A percentile compares a stretch with the other conserved stretches of the same genome.
phyloP scores from a whole-genome alignment of 768 basidiomycete genomes.

The Mycena maculata region DNA sequence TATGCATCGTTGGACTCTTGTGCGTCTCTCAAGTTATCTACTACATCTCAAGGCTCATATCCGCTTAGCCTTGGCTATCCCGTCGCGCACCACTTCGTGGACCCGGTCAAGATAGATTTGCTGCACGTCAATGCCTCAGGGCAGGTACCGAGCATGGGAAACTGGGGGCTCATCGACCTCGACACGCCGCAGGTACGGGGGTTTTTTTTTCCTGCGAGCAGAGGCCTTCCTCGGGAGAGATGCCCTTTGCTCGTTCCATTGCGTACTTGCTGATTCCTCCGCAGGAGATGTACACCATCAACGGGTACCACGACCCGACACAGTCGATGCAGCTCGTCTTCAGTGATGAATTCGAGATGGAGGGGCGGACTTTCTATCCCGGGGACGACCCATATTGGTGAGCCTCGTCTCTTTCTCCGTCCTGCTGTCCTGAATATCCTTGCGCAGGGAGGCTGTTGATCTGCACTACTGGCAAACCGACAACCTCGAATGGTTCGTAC shows the following conservation, averaged over 20 bases:
- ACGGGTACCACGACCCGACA: constrained; percentile 51
- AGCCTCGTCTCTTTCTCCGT: constrained; percentile 31
- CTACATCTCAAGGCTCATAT: too few species aligned
- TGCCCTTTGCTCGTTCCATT: background rate
- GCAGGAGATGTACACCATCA: constrained; percentile 48
- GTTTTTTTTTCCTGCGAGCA: background rate
- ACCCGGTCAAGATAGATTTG: background rate
- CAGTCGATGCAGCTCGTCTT: constrained; percentile 61
- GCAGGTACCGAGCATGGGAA: constrained; percentile 41
- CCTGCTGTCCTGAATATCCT: too few species aligned
- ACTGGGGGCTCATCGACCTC: constrained; percentile 66
- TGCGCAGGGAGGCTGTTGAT: constrained; percentile 59
- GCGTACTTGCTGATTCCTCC: constrained; percentile 28
- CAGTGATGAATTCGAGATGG: constrained; percentile 75
- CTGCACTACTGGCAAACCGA: constrained; percentile 77
- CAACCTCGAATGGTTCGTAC: constrained; percentile 45
- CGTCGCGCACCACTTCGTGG: constrained; percentile 13
- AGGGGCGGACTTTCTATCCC: constrained; percentile 65
- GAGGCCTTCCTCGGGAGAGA: background rate
- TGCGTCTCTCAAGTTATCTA: background rate
- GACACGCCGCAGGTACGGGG: constrained; percentile 56
- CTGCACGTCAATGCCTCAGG: constrained; percentile 24
- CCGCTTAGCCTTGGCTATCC: constrained; percentile 71
- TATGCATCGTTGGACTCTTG: constrained; percentile 23
- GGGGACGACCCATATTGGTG: constrained; percentile 64